A percentile compares a stretch with the other conserved stretches of the same genome.
Evolutionary conservation across 768 basidiomycete species (phyloP).

Genomic region (Lactarius sp.): DNA sequence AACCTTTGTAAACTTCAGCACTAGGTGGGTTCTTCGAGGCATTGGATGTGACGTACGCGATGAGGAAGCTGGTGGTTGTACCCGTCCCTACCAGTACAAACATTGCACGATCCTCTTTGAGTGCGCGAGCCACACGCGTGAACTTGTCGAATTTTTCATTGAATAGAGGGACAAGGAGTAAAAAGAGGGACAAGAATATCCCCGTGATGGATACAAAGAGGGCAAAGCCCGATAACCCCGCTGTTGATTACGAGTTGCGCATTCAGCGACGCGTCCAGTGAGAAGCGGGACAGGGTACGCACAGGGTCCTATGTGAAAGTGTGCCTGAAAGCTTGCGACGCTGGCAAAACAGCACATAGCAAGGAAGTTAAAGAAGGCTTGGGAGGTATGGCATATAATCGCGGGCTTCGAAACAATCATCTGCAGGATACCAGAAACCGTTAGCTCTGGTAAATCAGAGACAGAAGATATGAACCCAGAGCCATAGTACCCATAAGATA

Average conservation of each 20-base stretch:
- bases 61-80: conserved; percentile 58
- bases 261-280: background rate
- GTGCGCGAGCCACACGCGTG: conserved; percentile 66
- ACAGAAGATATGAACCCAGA: conserved; percentile 48
- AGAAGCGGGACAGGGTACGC: conserved; percentile 33
- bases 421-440: conserved; percentile 37
- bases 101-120: conserved; percentile 76
- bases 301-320: conserved; percentile 85
- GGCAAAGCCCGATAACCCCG: conserved; percentile 82
- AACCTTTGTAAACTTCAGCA: conserved; percentile 43
- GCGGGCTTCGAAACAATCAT: conserved; percentile 85
- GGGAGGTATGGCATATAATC: conserved; percentile 68
- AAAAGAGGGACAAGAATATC: conserved; percentile 67
- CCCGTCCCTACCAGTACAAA: conserved; percentile 81
- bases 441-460: conserved; percentile 22
- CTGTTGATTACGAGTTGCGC: conserved; percentile 38
- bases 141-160: conserved; percentile 86
- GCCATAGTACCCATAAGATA: conserved; percentile 59
- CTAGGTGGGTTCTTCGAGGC: conserved; percentile 12
- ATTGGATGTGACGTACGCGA: conserved; percentile 53
- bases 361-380: conserved; percentile 91
- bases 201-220: conserved; percentile 71
- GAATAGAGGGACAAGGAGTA: conserved; percentile 71
- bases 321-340: conserved; percentile 84
- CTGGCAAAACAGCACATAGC: conserved; percentile 89